Evolutionary conservation across 768 basidiomycete species (phyloP).

Genomic region (Tylopilus vinaceipallidus): DNA sequence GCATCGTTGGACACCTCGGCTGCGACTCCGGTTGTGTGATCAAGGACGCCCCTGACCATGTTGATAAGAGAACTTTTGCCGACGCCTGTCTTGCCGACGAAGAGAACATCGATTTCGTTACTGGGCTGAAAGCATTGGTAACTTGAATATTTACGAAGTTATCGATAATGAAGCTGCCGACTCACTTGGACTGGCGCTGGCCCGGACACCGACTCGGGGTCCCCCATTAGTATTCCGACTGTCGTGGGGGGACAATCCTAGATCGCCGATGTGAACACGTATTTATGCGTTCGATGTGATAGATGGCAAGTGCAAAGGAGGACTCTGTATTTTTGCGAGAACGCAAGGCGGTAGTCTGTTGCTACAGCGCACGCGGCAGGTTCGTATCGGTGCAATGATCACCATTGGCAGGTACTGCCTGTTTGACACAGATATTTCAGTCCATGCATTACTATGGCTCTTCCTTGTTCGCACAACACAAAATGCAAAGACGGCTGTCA

Average conservation of each 20-base stretch:
- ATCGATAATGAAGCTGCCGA: neutral
- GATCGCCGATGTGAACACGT: neutral
- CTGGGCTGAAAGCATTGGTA: constrained; percentile 5
- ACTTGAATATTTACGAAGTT: constrained; percentile 4
- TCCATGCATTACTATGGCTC: too few species aligned
- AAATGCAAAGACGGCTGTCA: too few species aligned
- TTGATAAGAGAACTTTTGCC: constrained; percentile 28
- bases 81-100: constrained; percentile 26
- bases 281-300: constrained; percentile 1
- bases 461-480: too few species aligned
- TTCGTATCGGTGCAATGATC: constrained; percentile 21
- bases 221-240: constrained; percentile 18
- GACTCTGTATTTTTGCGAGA: neutral
- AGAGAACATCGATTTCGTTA: constrained; percentile 15
- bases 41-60: constrained; percentile 18
- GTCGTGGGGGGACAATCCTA: neutral
- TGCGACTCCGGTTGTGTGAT: neutral
- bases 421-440: too few species aligned
- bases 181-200: too few species aligned
- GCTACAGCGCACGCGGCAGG: constrained; percentile 22
- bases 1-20: constrained; percentile 21
- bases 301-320: neutral
- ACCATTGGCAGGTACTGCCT: too few species aligned
- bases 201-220: too few species aligned
- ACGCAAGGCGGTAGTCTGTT: neutral